Evolutionary conservation across 2,329 filamentous ascomycete genomes (phyloP).

Genomic region (Huntiella abstrusa): DNA sequence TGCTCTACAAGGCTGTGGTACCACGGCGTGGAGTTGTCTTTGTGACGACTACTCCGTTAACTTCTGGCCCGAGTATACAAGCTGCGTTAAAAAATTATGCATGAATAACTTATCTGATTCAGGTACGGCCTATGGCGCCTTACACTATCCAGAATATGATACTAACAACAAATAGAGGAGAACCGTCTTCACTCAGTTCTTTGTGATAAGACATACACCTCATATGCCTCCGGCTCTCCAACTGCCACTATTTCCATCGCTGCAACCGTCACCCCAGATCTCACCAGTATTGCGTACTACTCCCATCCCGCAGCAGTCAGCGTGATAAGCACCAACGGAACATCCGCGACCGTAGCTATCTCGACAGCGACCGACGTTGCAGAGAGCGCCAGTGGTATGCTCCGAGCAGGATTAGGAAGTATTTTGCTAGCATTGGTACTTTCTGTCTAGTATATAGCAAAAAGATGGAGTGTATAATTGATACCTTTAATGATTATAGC

Average conservation of each 20-base stretch:
- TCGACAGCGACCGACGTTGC: too few relatives aligned
- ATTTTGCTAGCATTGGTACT: too few relatives aligned
- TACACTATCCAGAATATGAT: neutral
- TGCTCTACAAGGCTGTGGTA: constrained; percentile 6
- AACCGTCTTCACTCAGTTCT: neutral
- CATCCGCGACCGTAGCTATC: too few relatives aligned
- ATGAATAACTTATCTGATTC: neutral
- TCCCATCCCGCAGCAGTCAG: too few relatives aligned
- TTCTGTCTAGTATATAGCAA: too few relatives aligned
- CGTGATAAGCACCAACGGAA: too few relatives aligned
- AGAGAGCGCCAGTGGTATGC: too few relatives aligned
- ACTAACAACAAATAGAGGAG: neutral
- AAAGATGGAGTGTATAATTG: too few relatives aligned
- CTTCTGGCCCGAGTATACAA: constrained; percentile 10
- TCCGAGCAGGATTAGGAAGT: too few relatives aligned
- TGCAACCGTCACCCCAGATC: neutral
- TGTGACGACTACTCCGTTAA: constrained; percentile 5
- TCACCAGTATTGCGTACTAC: too few relatives aligned
- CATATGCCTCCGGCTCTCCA: neutral
- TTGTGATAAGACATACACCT: neutral
- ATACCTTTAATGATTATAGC: too few relatives aligned
- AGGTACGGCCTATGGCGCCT: neutral
- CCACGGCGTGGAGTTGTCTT: constrained; percentile 7
- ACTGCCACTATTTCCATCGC: neutral
- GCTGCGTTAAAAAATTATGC: constrained; percentile 12